Conservation (phyloP, 176 grass and related monocot genomes). For the Calamus simplicifolius region DNA sequence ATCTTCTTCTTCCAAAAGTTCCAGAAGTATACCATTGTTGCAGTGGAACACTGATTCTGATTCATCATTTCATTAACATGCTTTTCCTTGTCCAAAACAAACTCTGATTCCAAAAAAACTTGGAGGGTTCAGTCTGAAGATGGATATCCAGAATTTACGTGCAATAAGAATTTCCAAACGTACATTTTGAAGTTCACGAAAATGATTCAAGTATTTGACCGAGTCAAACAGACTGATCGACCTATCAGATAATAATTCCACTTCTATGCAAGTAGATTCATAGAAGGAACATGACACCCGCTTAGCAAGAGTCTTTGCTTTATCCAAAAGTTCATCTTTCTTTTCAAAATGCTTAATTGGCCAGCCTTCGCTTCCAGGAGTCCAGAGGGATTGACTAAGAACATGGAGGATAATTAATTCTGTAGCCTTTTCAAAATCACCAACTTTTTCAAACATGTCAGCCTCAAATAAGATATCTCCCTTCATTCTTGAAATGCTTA, state of each 20-base stretch:
- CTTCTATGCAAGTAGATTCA: constrained; percentile 34
- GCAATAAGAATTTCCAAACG: constrained; percentile 32
- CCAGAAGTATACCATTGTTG: constrained; percentile 46
- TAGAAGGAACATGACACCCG: constrained; percentile 32
- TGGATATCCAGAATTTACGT: constrained; percentile 58
- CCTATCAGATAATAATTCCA: constrained; percentile 35
- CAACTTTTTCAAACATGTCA: constrained; percentile 48
- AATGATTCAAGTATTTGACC: constrained; percentile 27
- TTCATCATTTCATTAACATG: constrained; percentile 24
- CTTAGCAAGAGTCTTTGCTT: constrained; percentile 40
- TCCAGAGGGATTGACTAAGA: constrained; percentile 49
- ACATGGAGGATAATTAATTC: constrained; percentile 38
- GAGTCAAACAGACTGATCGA: constrained; percentile 24
- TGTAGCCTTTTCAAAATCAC: constrained; percentile 36
- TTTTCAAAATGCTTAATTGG: constrained; percentile 40
- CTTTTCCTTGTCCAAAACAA: constrained; percentile 10
- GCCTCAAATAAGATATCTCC: constrained; percentile 56
- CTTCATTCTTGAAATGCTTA: constrained; percentile 41
- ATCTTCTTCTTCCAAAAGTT: constrained; percentile 37
- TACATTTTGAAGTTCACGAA: constrained; percentile 26
- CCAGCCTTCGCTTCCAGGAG: constrained; percentile 44
- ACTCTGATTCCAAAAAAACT: constrained; percentile 25
- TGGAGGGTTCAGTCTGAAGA: constrained; percentile 12
- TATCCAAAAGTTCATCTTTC: constrained; percentile 35
- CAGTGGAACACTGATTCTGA: constrained; percentile 21